Base-by-base conservation (phyloP, 352 stramenopile species). In the Pythium monospermum region DNA sequence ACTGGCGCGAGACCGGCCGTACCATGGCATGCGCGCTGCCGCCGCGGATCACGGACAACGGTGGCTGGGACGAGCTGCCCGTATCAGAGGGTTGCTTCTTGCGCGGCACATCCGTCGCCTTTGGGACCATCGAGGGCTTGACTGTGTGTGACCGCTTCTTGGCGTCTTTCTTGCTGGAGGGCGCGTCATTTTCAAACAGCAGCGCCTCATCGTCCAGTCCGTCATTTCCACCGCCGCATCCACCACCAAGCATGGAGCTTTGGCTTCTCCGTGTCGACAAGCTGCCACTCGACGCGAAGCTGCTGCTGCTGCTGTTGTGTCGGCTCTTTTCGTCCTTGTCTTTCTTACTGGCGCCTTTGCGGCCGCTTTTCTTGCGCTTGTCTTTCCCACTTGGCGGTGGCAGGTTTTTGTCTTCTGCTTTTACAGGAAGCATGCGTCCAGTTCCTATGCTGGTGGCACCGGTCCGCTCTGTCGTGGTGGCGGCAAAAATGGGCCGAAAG, bases 361-460 rank as follows among this genome's bases (percentile, higher is more conserved):
- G 49, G 10, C 48, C 44, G 16, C 42, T 56, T 44, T 65, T 65
- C 30, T 58, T 58, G 3, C 55, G 39, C 48, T 49, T 52, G 42
- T 64, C 56, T 33, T 58, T 64, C 6, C 21, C 39, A 30, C 26
- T 25, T 11, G 6, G 8, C 18, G 6, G 6, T 12, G 41, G 13
- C 7, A 51, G 26, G 6, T 27, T 4, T 49, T 58, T 64, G 0
- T 64, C 56, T 37, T 64, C 56, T 21, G 56, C 56, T 26, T 64
- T 64, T 10, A 48, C 13, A n/a, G 56, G 42, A 15, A 61, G n/a
- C n/a, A n/a, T n/a, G n/a, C n/a, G n/a, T n/a, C n/a, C 46, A 6
- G 38, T 26, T 1, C n/a, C n/a, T 18, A n/a, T n/a, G n/a, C n/a
- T n/a, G n/a, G 3, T 28, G n/a, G 23, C 41, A 27, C 28, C 33